Evolutionary conservation across 31 red algal genomes (phyloP), one percentile per base, ranked within the genome.

Genomic region (Asparagopsis taxiformis): DNA sequence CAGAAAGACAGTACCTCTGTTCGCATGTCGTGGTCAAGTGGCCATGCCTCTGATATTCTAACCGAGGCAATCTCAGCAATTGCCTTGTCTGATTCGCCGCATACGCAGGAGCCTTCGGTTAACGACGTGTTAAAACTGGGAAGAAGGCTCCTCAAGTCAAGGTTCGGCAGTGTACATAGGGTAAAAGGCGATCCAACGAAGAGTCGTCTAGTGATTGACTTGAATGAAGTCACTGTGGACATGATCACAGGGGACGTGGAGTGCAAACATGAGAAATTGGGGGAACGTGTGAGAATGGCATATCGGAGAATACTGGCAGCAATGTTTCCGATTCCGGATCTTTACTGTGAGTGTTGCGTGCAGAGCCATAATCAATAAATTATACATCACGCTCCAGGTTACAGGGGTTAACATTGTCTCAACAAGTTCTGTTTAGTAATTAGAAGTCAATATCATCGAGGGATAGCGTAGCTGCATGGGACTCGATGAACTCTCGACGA

Each of bases 301-400:
- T 85, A 90, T 53, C 76, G 73, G 34, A 72, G 97, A 36, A 99
- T 99, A 50, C 82, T 93, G 28, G 84, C 92, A 1, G 78, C 88
- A 3, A 82, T 99, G 51, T 88, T 93, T 50, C 97, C 97, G 31
- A 99, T 99, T 49, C 97, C 97, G 1, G 97, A 99, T 59, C 64
- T 54, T 38, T 90, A 85, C 48, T 99, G 97, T 71, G 60, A 81
- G 28, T 96, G 92, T 72, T 99, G 92, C 57, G 65, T 22, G 53
- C 34, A 46, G 43, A 30, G 21, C 28, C 55, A 79, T 66, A 33
- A 2, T 54, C 68, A 72, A 53, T 72, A 72, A 55, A 72, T 13
- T 46, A 6, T 17, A 0, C 26, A 11, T 5, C 52, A 7, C 26
- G 52, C 52, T 15, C 7, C 0, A 6, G 13, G 7, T 7, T 24